Base-by-base conservation (phyloP, 2,329 filamentous ascomycete species). In the Trichophyton equinum region DNA sequence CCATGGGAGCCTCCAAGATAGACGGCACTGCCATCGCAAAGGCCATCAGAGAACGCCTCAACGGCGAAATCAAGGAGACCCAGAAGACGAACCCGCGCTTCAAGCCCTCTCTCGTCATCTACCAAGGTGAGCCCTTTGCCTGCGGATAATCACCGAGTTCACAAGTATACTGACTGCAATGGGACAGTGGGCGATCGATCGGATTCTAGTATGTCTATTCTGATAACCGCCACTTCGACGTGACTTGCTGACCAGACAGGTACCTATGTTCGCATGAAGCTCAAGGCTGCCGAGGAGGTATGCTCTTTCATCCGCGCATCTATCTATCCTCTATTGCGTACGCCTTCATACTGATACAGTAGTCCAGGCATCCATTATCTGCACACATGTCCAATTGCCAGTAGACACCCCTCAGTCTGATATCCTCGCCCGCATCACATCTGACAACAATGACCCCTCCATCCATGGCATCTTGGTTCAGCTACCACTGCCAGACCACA, bases 191-290 rank as follows among this genome's bases (percentile, higher is more conserved):
- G 91, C 72, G 88, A 91, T 74, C 86, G 94, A 69, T 89, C 89
- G 67, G 94, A 99, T 78, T 96, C 91, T 42, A 87, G 89, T 95
- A 81, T 72, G 85, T 33, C 11, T 33, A n/a, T 25, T 5, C 18
- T 47, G 6, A 9, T 55, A 51, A 30, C 44, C 38, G 60, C 57
- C 46, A 7, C 38, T 15, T n/a, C 22, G 13, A 22, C 27, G 53
- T 36, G 57, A 47, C 51, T 51, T 59, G 58, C 65, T 74, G 68
- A 73, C 68, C 61, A 65, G 44, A 61, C 70, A 92, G 88, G 86
- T 71, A 97, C 92, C 59, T 99, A 99, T 88, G 92, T 99, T 76
- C 91, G 91, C 77, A 99, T 99, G 94, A 99, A 99, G 80, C 79
- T 96, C 71, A 99, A 96, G 82, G 94, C 94, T 66, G 94, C 94